Percentiles rank a stretch among this genome's conserved stretches.
phyloP scores from a whole-genome alignment of 1,139 yeast genomes.

The Geotrichum klebahnii region DNA sequence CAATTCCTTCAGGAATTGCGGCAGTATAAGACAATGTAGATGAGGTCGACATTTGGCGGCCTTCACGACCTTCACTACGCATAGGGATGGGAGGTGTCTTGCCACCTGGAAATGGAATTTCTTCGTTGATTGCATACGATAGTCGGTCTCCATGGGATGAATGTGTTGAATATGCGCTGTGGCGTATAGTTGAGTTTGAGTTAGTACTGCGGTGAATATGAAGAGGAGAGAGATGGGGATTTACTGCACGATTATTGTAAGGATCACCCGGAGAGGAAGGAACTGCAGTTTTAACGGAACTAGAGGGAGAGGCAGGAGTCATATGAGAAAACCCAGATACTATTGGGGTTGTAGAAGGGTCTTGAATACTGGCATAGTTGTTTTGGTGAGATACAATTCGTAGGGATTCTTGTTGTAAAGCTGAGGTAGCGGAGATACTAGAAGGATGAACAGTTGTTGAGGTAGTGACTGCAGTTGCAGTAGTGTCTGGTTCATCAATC shows the following conservation, averaged over 20 bases:
- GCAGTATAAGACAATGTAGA: slow-evolving; percentile 5
- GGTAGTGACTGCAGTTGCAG: not conserved
- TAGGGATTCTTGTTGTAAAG: slow-evolving; percentile 7
- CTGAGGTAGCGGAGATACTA: slow-evolving; percentile 1
- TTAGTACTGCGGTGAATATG: slow-evolving; percentile 10
- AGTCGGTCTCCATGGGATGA: slow-evolving; percentile 4
- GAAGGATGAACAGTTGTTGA: not conserved
- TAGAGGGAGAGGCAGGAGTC: slow-evolving; percentile 9
- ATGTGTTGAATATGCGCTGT: slow-evolving; percentile 14
- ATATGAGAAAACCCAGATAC: slow-evolving; percentile 7
- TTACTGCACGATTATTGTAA: not conserved
- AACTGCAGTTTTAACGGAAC: slow-evolving; percentile 14
- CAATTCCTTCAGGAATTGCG: not conserved
- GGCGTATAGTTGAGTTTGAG: slow-evolving; percentile 18
- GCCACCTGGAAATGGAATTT: slow-evolving; percentile 16
- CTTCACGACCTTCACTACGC: slow-evolving; percentile 17
- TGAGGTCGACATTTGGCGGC: slow-evolving; percentile 15
- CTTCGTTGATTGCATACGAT: slow-evolving; percentile 7
- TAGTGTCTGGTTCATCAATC: not conserved
- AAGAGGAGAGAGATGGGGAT: slow-evolving; percentile 14
- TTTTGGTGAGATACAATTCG: slow-evolving; percentile 17
- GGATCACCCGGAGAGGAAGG: slow-evolving; percentile 2
- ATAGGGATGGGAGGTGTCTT: slow-evolving; percentile 22
- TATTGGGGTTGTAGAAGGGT: slow-evolving; percentile 17
- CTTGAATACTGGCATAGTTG: slow-evolving; percentile 8